phyloP scores from a whole-genome alignment of 345 rosid species.

The Acer negundo region DNA sequence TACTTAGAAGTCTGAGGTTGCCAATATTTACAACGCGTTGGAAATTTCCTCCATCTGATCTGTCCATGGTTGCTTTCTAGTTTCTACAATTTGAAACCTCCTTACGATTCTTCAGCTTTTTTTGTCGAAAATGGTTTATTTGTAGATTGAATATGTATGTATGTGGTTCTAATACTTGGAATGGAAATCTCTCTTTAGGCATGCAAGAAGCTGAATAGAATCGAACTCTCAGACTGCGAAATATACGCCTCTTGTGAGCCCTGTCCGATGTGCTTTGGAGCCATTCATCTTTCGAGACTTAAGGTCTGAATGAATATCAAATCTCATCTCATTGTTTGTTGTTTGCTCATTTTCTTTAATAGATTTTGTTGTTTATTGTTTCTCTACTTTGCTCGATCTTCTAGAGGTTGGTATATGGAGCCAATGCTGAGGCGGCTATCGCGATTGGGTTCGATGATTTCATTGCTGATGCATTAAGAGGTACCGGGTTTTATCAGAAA shows the following conservation, averaged over 20 bases:
- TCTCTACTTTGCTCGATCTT: background rate
- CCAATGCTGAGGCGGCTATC: conserved; percentile 84
- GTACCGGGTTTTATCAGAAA: conserved; percentile 67
- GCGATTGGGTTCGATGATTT: conserved; percentile 85
- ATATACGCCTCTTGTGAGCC: conserved; percentile 82
- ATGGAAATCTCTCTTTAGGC: conserved; percentile 40
- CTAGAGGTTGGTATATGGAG: conserved; percentile 81
- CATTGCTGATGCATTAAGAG: conserved; percentile 77
- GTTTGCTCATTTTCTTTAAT: background rate
- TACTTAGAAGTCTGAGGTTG: too few species aligned
- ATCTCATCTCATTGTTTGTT: background rate
- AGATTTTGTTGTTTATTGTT: background rate
- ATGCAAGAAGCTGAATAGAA: conserved; percentile 69
- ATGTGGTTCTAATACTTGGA: conserved; percentile 3
- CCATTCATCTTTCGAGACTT: conserved; percentile 72
- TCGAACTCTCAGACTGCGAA: conserved; percentile 75
- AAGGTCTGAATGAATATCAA: conserved; percentile 40
- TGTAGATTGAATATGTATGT: too few species aligned
- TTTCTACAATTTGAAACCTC: too few species aligned
- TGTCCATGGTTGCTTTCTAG: too few species aligned
- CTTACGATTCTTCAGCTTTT: too few species aligned
- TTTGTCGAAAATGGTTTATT: too few species aligned
- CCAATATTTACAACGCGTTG: too few species aligned
- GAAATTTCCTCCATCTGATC: too few species aligned
- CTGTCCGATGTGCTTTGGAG: conserved; percentile 87